Evolutionary conservation across 257 asterid species (phyloP).

Genomic region (Mitragyna speciosa): DNA sequence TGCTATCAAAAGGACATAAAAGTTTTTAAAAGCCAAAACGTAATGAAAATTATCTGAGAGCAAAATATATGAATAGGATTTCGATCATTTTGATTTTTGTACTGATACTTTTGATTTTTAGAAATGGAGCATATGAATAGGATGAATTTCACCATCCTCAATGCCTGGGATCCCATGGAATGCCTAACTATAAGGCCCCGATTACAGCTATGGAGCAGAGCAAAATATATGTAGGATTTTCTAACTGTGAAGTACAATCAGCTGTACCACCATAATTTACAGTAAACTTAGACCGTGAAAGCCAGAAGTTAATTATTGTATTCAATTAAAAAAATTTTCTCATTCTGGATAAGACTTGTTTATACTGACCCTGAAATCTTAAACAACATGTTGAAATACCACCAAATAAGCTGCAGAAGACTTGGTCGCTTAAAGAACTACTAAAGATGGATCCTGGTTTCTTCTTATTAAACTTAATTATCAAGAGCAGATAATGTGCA

Average conservation of each 20-base stretch:
- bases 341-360: not conserved
- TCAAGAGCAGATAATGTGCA: not conserved
- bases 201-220: constrained; percentile 8
- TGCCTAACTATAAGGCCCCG: not conserved
- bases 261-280: not conserved
- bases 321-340: not conserved
- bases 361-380: not conserved
- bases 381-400: not conserved
- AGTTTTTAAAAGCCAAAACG: not conserved
- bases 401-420: not conserved
- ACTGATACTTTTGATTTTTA: not conserved
- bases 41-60: not conserved
- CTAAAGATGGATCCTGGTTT: too few species aligned
- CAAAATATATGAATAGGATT: not conserved
- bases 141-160: not conserved
- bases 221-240: not conserved
- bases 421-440: not conserved
- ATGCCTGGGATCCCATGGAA: not conserved
- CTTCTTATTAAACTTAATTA: not conserved
- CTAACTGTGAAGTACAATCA: not conserved
- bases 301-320: not conserved
- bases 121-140: not conserved
- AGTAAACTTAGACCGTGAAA: not conserved
- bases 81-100: too few species aligned
- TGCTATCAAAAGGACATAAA: not conserved